These are phyloP conservation scores for Mucor irregularis DNA, from an alignment of 371 early-diverging fungal genomes.

Conservation along the genomic window DNA sequence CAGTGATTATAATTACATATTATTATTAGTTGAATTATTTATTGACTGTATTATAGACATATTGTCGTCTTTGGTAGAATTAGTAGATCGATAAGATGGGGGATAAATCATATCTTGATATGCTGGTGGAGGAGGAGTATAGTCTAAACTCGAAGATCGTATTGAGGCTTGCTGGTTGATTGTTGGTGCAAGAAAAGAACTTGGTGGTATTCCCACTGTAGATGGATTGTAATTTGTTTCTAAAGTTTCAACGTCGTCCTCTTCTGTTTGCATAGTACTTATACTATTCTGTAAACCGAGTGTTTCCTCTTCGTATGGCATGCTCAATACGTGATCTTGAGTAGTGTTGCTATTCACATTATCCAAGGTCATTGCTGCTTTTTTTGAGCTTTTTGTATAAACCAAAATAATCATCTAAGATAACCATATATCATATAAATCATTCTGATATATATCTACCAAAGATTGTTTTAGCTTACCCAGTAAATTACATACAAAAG, in stretches of 20 bases:
- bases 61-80: slow-evolving; percentile 18
- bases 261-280: not conserved
- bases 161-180: slow-evolving; percentile 5
- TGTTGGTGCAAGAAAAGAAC: slow-evolving; percentile 13
- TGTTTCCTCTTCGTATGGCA: slow-evolving; percentile 9
- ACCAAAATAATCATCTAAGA: not conserved
- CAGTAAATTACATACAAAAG: not conserved
- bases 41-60: slow-evolving; percentile 1
- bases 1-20: too few relatives aligned
- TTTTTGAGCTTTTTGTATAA: not conserved
- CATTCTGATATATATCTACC: not conserved
- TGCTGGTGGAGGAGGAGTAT: slow-evolving; percentile 15
- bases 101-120: slow-evolving; percentile 19
- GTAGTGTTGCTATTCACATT: too few relatives aligned
- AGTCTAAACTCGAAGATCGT: slow-evolving; percentile 16
- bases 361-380: not conserved
- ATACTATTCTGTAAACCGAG: slow-evolving; percentile 1
- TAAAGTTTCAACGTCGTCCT: not conserved
- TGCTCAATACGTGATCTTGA: too few relatives aligned
- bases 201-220: slow-evolving; percentile 16
- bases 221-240: slow-evolving; percentile 9
- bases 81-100: slow-evolving; percentile 18
- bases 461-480: too few relatives aligned
- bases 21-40: not conserved
- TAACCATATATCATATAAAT: not conserved